Evolutionary conservation across 2,329 filamentous ascomycete genomes (phyloP).

Genomic region (Fusarium sulawesiense): DNA sequence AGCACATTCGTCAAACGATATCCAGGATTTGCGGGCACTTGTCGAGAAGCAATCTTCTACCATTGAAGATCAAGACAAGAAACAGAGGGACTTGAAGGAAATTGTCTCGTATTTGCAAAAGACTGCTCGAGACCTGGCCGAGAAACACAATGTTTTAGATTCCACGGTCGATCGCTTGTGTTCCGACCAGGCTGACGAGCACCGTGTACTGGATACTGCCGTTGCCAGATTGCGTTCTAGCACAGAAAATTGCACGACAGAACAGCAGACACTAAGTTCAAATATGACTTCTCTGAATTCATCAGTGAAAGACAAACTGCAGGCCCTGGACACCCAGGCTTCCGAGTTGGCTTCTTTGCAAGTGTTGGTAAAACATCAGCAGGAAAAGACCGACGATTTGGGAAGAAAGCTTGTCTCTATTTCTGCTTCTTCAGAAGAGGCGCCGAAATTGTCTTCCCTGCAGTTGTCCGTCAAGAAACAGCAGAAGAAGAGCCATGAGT

Average conservation of each 20-base stretch:
- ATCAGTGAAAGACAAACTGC: background rate
- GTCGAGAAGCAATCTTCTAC: background rate
- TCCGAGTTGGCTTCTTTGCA: constrained; percentile 7
- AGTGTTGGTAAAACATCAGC: background rate
- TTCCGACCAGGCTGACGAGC: background rate
- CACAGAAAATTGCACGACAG: background rate
- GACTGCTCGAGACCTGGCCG: background rate
- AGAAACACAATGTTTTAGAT: background rate
- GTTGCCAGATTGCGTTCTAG: constrained; percentile 8
- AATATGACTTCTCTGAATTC: constrained; percentile 7
- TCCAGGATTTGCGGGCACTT: background rate
- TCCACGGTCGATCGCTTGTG: background rate
- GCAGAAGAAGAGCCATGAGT: constrained; percentile 1
- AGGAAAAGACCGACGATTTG: constrained; percentile 11
- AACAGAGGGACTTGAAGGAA: constrained; percentile 8
- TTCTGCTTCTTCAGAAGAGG: background rate
- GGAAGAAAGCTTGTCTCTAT: background rate
- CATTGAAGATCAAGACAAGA: constrained; percentile 15
- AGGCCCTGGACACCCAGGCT: background rate
- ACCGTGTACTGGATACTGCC: constrained; percentile 2
- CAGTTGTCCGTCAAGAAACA: background rate
- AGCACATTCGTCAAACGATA: constrained; percentile 4
- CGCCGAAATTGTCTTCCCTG: constrained; percentile 7
- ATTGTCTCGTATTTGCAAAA: constrained; percentile 6
- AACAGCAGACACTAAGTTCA: constrained; percentile 5